These are phyloP conservation scores for Globisporangium abappressorium DNA, from an alignment of 352 stramenopile genomes.

Conservation along the genomic window DNA sequence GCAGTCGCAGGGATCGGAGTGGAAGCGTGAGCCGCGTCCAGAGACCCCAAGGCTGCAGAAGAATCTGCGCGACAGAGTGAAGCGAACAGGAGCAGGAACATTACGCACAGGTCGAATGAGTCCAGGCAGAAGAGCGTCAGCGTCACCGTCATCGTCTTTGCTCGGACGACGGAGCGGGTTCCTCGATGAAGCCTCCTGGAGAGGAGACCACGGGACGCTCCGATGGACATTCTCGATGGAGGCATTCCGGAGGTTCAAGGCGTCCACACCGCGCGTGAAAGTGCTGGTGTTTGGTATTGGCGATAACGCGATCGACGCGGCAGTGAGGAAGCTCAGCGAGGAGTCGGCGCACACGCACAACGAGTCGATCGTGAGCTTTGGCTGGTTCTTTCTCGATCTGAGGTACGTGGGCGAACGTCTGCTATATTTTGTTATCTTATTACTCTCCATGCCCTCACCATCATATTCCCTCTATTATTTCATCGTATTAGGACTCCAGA, in stretches of 20 bases:
- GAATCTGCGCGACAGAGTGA: not conserved
- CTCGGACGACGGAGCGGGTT: slow-evolving; percentile 33
- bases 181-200: slow-evolving; percentile 57
- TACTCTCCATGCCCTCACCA: not conserved
- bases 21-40: slow-evolving; percentile 40
- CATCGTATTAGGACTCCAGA: slow-evolving; percentile 51
- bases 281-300: slow-evolving; percentile 67
- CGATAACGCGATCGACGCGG: slow-evolving; percentile 20
- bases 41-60: slow-evolving; percentile 8
- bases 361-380: slow-evolving; percentile 53
- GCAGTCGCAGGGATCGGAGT: slow-evolving; percentile 48
- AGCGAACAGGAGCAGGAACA: not conserved
- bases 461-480: not conserved
- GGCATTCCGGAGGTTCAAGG: slow-evolving; percentile 62
- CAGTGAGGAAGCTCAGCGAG: slow-evolving; percentile 5
- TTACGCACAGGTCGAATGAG: not conserved
- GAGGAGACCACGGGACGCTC: slow-evolving; percentile 41
- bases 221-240: slow-evolving; percentile 61
- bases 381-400: slow-evolving; percentile 82
- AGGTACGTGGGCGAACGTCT: slow-evolving; percentile 27
- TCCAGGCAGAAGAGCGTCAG: not conserved
- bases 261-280: slow-evolving; percentile 61
- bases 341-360: slow-evolving; percentile 24
- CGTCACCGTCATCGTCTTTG: not conserved
- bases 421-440: too few species aligned